Evolutionary conservation across 2,329 filamentous ascomycete species (phyloP).

Genomic region (Colletotrichum costaricense): DNA sequence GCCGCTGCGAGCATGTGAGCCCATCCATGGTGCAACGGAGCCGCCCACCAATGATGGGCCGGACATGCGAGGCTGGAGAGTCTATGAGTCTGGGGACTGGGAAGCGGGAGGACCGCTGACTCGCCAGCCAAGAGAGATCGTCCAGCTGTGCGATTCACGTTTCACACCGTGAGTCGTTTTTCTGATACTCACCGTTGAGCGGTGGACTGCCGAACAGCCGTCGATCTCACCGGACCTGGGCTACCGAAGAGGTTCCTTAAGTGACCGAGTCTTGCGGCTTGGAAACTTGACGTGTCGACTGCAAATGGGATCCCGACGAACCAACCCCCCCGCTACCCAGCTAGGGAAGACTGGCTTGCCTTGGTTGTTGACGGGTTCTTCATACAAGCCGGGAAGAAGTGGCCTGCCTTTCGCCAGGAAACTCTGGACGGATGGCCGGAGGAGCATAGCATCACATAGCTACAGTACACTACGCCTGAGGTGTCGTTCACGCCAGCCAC

Average conservation of each 20-base stretch:
- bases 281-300: conserved; percentile 14
- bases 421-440: conserved; percentile 16
- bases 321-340: too few relatives aligned
- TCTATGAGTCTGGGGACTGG: conserved; percentile 3
- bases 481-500: conserved; percentile 11
- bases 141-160: conserved; percentile 31
- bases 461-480: conserved; percentile 6
- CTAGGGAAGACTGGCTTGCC: not conserved
- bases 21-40: conserved; percentile 23
- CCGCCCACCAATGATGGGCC: conserved; percentile 15
- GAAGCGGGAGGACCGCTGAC: conserved; percentile 29
- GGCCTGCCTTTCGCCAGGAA: not conserved
- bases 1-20: conserved; percentile 30
- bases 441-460: not conserved
- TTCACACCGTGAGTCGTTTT: conserved; percentile 20
- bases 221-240: conserved; percentile 27
- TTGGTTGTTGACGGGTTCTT: not conserved
- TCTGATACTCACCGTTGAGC: conserved; percentile 13
- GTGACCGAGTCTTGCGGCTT: not conserved
- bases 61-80: conserved; percentile 29
- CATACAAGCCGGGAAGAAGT: not conserved
- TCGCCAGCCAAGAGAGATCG: conserved; percentile 31
- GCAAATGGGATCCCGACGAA: conserved; percentile 12
- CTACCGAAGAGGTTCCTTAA: not conserved
- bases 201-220: conserved; percentile 27